phyloP scores from a whole-genome alignment of 1,284 basidiomycete genomes.

The Heterobasidion occidentale region DNA sequence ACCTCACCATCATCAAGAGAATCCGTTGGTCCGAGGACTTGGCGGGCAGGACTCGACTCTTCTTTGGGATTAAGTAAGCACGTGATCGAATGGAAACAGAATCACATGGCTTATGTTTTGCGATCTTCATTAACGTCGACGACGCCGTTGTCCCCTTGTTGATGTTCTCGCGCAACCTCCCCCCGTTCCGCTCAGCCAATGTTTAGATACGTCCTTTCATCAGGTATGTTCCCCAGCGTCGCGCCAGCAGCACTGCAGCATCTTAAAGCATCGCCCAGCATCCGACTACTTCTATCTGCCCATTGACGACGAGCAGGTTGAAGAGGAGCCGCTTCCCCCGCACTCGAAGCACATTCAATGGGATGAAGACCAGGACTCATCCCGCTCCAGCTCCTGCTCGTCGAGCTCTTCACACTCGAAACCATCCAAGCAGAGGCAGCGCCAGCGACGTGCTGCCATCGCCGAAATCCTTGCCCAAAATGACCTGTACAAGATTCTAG shows the following conservation, averaged over 20 bases:
- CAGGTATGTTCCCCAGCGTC: not conserved
- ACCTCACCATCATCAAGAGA: too few species aligned
- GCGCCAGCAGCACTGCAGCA: not conserved
- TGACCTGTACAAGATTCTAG: slow-evolving; percentile 71
- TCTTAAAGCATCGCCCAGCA: slow-evolving; percentile 2
- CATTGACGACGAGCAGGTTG: slow-evolving; percentile 41
- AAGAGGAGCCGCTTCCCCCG: slow-evolving; percentile 23
- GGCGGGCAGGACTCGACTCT: too few species aligned
- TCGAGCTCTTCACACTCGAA: slow-evolving; percentile 13
- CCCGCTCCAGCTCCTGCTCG: slow-evolving; percentile 13
- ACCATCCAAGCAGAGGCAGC: slow-evolving; percentile 13
- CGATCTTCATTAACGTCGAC: too few species aligned
- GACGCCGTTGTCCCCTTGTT: not conserved
- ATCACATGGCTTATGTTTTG: too few species aligned
- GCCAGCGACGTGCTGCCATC: slow-evolving; percentile 26
- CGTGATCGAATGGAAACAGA: too few species aligned
- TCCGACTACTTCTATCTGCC: slow-evolving; percentile 48
- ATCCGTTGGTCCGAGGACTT: too few species aligned
- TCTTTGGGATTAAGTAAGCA: too few species aligned
- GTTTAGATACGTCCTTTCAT: slow-evolving; percentile 7
- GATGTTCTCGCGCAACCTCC: not conserved
- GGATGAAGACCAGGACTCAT: slow-evolving; percentile 18
- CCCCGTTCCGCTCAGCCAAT: not conserved
- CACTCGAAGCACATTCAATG: slow-evolving; percentile 37
- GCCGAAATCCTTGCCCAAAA: slow-evolving; percentile 45